A percentile compares a stretch with the other conserved stretches of the same genome.
phyloP scores from a whole-genome alignment of 2,329 filamentous ascomycete species.

The Gliomastix tumulicola region DNA sequence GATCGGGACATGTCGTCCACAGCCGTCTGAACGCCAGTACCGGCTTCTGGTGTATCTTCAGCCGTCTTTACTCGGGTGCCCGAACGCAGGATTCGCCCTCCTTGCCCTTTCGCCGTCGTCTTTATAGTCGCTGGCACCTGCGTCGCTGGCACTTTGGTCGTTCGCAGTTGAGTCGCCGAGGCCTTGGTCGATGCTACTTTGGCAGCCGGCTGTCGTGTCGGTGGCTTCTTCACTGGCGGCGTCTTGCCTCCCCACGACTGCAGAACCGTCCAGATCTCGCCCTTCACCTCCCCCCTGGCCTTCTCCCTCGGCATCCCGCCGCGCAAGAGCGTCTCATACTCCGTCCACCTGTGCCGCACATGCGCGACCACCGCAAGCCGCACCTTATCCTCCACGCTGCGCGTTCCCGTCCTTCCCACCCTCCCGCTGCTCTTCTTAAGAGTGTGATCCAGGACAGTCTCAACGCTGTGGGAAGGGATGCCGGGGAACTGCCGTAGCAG shows the following conservation, averaged over 20 bases:
- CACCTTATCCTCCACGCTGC: constrained; percentile 29
- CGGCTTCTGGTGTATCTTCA: too few relatives aligned
- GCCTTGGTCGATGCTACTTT: neutral
- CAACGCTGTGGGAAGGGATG: constrained; percentile 25
- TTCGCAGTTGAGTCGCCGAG: neutral
- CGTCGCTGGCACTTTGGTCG: too few relatives aligned
- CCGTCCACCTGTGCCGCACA: constrained; percentile 37
- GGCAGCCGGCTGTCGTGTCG: neutral
- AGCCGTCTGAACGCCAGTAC: neutral
- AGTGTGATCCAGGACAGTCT: constrained; percentile 28
- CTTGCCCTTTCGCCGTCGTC: too few relatives aligned
- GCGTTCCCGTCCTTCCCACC: constrained; percentile 35
- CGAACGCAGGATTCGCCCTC: too few relatives aligned
- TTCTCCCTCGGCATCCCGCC: constrained; percentile 1
- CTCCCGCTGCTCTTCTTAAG: constrained; percentile 36
- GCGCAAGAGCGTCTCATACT: constrained; percentile 37
- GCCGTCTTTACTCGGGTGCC: too few relatives aligned
- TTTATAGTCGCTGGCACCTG: too few relatives aligned
- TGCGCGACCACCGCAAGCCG: constrained; percentile 40
- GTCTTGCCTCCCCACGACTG: neutral
- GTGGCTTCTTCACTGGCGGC: neutral
- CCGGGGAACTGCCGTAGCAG: constrained; percentile 29
- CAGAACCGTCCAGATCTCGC: neutral
- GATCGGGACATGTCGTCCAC: neutral
- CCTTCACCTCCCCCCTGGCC: neutral